Percentiles rank a stretch among this genome's conserved stretches.
These are phyloP conservation scores for Melastoma malabathricum DNA, from an alignment of 345 rosid species.

Conservation along the genomic window DNA sequence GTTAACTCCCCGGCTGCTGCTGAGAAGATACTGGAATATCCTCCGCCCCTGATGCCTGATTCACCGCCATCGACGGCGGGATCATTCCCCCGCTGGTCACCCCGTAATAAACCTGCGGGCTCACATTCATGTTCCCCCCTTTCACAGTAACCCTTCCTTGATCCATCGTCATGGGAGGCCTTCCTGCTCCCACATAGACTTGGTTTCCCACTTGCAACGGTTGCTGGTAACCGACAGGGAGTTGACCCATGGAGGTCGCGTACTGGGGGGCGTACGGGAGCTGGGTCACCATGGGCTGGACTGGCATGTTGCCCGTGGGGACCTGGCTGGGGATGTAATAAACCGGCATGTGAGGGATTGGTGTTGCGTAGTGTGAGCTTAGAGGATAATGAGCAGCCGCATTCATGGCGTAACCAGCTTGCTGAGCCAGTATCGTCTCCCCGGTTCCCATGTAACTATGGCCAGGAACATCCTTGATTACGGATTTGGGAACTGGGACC, in stretches of 20 bases:
- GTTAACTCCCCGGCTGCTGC: too few relatives aligned
- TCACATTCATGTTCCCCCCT: conserved; percentile 12
- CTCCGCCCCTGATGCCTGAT: conserved; percentile 37
- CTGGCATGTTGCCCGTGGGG: conserved; percentile 32
- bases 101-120: conserved; percentile 54
- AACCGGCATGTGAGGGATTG: conserved; percentile 41
- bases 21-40: conserved; percentile 20
- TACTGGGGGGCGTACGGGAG: conserved; percentile 48
- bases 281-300: conserved; percentile 30
- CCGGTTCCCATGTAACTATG: conserved; percentile 12
- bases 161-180: conserved; percentile 31
- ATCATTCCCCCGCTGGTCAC: conserved; percentile 35
- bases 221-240: conserved; percentile 59
- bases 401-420: conserved; percentile 29
- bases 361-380: conserved; percentile 37
- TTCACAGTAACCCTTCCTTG: conserved; percentile 27
- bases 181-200: conserved; percentile 34
- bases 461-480: conserved; percentile 10
- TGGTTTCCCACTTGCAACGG: conserved; percentile 38
- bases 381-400: conserved; percentile 47
- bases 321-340: conserved; percentile 47
- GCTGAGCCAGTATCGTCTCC: conserved; percentile 27
- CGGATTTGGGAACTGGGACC: conserved; percentile 18
- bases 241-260: conserved; percentile 26
- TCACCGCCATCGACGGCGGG: conserved; percentile 40